Percentiles rank a stretch among this genome's conserved stretches.
Conservation (phyloP, 208 protist genomes). For the Sergeia podlipaevii region DNA sequence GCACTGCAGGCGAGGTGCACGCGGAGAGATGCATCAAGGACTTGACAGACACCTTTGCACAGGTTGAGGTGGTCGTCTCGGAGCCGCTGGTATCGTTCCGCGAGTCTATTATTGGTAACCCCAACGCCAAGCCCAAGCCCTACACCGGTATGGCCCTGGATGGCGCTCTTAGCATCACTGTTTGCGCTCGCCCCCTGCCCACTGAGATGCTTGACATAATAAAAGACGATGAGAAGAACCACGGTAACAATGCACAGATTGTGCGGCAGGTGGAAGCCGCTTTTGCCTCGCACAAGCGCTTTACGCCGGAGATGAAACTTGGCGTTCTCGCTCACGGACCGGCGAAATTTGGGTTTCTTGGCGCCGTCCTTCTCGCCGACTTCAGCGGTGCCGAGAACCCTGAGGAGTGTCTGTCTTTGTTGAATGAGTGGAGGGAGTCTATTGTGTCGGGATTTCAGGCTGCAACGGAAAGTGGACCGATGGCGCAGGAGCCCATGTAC, state of each 20-base stretch:
- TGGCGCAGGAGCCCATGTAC: constrained; percentile 97
- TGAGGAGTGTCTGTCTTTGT: constrained; percentile 19
- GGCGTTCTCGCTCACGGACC: constrained; percentile 66
- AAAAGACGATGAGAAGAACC: constrained; percentile 66
- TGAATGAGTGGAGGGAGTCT: constrained; percentile 68
- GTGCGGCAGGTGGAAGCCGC: constrained; percentile 24
- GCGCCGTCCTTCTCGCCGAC: constrained; percentile 63
- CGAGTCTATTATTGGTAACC: constrained; percentile 68
- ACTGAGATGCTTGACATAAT: constrained; percentile 71
- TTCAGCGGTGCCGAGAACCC: constrained; percentile 39
- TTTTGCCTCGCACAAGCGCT: constrained; percentile 55
- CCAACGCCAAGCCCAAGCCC: constrained; percentile 66
- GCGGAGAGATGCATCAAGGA: constrained; percentile 95
- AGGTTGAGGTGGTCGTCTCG: constrained; percentile 75
- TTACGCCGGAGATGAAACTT: constrained; percentile 35
- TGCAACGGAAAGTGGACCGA: constrained; percentile 91
- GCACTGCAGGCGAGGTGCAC: constrained; percentile 96
- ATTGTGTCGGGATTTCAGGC: constrained; percentile 96
- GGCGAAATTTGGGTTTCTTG: constrained; percentile 62
- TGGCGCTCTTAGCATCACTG: constrained; percentile 63
- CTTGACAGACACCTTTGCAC: constrained; percentile 85
- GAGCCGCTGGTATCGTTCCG: constrained; percentile 89
- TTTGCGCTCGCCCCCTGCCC: constrained; percentile 69
- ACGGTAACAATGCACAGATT: constrained; percentile 44
- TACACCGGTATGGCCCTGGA: constrained; percentile 58